Percentiles rank a stretch among this genome's conserved stretches.
These are phyloP conservation scores for Fusarium anthophilum DNA, from an alignment of 2,329 filamentous ascomycete genomes.

Conservation along the genomic window DNA sequence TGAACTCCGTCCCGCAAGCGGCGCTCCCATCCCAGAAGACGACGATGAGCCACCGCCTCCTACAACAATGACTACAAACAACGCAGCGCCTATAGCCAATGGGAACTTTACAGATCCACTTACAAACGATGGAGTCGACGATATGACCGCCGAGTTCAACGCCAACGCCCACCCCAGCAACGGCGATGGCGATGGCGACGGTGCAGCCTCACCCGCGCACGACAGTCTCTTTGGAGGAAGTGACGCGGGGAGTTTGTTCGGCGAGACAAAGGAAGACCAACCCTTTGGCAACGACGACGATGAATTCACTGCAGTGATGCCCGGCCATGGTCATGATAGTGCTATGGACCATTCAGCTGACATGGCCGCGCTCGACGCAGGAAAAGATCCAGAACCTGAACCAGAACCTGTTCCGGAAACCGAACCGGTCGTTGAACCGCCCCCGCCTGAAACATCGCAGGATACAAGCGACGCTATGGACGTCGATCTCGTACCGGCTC, in stretches of 20 bases:
- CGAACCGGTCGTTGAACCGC: conserved; percentile 34
- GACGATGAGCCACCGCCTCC: conserved; percentile 68
- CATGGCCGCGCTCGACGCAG: conserved; percentile 49
- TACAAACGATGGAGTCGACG: conserved; percentile 23
- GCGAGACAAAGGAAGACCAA: conserved; percentile 70
- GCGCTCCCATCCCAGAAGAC: conserved; percentile 78
- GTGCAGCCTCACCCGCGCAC: conserved; percentile 72
- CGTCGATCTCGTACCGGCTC: conserved; percentile 37
- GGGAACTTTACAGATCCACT: conserved; percentile 50
- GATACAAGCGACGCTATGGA: conserved; percentile 43
- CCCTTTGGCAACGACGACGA: conserved; percentile 86
- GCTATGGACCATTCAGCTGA: conserved; percentile 55
- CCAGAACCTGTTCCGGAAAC: conserved; percentile 1
- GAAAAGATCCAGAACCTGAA: conserved; percentile 41
- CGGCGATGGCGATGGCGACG: conserved; percentile 63
- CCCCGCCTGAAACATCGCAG: conserved; percentile 13
- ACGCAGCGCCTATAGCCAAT: conserved; percentile 67
- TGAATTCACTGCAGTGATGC: conserved; percentile 72
- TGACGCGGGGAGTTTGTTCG: conserved; percentile 85
- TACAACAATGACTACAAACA: conserved; percentile 81
- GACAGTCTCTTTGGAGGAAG: conserved; percentile 85
- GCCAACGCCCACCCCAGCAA: conserved; percentile 12
- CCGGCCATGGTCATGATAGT: conserved; percentile 51
- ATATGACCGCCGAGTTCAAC: conserved; percentile 38
- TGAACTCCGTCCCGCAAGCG: conserved; percentile 82